phyloP scores from a whole-genome alignment of 805 yeast genomes.

The Kodamaea restingae region DNA sequence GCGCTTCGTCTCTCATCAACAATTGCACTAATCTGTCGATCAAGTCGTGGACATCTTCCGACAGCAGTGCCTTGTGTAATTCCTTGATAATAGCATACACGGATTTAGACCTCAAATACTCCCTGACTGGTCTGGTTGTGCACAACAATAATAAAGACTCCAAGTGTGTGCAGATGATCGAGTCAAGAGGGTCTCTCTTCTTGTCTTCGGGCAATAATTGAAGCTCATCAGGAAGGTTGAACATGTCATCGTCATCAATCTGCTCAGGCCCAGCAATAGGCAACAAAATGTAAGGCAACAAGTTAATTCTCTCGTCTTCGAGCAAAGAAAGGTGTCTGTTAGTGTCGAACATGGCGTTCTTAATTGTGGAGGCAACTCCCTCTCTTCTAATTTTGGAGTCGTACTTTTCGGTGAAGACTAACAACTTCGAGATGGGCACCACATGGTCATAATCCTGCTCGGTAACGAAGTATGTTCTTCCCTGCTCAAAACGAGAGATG shows the following conservation, averaged over 20 bases:
- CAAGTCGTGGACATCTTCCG: constrained; percentile 50
- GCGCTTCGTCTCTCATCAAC: constrained; percentile 86
- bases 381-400: constrained; percentile 78
- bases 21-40: constrained; percentile 85
- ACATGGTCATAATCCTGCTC: constrained; percentile 70
- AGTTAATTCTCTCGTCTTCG: constrained; percentile 58
- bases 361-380: constrained; percentile 90
- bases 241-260: constrained; percentile 78
- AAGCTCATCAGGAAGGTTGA: constrained; percentile 82
- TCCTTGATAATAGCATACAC: constrained; percentile 87
- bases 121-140: constrained; percentile 71
- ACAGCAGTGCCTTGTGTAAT: constrained; percentile 60
- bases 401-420: constrained; percentile 78
- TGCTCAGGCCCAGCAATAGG: constrained; percentile 80
- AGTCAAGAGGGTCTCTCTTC: constrained; percentile 65
- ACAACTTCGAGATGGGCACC: constrained; percentile 74
- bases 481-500: constrained; percentile 67
- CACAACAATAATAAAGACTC: constrained; percentile 78
- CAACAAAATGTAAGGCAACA: constrained; percentile 75
- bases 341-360: constrained; percentile 81
- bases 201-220: constrained; percentile 76
- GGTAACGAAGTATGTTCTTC: constrained; percentile 74
- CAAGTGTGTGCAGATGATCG: constrained; percentile 65
- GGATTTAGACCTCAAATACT: constrained; percentile 69
- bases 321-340: constrained; percentile 60